These are phyloP conservation scores for Acacia pycnantha DNA, from an alignment of 331 rosid species.

Conservation along the genomic window DNA sequence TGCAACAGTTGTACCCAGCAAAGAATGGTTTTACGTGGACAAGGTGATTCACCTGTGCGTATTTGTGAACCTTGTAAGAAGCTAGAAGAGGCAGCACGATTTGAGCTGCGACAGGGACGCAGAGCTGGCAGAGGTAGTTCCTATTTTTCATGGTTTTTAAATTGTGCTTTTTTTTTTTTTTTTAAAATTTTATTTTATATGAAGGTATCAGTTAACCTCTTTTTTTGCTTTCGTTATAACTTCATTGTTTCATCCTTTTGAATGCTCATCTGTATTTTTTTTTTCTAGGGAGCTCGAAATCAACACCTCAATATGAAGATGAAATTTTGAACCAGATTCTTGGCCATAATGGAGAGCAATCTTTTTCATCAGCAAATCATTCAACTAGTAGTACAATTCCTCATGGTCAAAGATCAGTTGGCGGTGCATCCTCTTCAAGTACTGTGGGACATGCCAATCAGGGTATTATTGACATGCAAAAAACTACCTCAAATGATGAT, in stretches of 20 bases:
- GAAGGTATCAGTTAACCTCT: not conserved
- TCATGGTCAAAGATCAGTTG: slow-evolving; percentile 34
- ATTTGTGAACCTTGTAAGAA: slow-evolving; percentile 93
- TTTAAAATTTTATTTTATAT: no score
- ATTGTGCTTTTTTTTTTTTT: not conserved
- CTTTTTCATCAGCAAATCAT: slow-evolving; percentile 41
- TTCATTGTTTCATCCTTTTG: slow-evolving; percentile 2
- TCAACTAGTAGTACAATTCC: slow-evolving; percentile 38
- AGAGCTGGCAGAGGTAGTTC: slow-evolving; percentile 68
- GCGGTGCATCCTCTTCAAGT: slow-evolving; percentile 51
- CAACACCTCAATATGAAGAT: slow-evolving; percentile 58
- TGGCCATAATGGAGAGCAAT: slow-evolving; percentile 52
- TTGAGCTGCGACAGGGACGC: slow-evolving; percentile 85
- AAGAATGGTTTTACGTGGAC: slow-evolving; percentile 91
- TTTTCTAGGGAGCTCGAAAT: slow-evolving; percentile 61
- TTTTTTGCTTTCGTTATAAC: slow-evolving; percentile 14
- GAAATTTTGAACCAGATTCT: slow-evolving; percentile 65
- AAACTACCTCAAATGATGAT: slow-evolving; percentile 43
- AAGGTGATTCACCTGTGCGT: slow-evolving; percentile 95
- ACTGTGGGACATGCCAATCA: slow-evolving; percentile 34
- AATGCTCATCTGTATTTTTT: slow-evolving; percentile 20
- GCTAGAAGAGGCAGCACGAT: slow-evolving; percentile 92
- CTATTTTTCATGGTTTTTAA: not conserved
- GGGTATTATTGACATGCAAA: slow-evolving; percentile 41
- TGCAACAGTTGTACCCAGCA: slow-evolving; percentile 80